phyloP scores from a whole-genome alignment of 116 monocot genomes.

The Papilionanthe hybrid region DNA sequence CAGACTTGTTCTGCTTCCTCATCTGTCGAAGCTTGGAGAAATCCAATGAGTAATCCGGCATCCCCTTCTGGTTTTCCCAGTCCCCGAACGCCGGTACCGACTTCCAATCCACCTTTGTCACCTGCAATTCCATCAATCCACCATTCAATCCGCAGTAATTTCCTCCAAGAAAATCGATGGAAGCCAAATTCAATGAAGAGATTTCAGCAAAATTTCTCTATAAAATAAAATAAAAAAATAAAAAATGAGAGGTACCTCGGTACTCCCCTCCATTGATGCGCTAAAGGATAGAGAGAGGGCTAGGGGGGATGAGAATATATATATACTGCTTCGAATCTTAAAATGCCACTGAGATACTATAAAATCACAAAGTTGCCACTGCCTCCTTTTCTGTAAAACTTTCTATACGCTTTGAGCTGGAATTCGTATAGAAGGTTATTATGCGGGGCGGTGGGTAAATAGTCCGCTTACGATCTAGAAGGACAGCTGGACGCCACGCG shows the following conservation, averaged over 20 bases:
- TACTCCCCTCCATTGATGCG: background rate
- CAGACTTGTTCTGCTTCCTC: slow-evolving; percentile 43
- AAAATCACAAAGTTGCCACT: background rate
- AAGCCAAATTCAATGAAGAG: background rate
- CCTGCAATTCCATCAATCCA: slow-evolving; percentile 1
- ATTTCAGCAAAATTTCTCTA: background rate
- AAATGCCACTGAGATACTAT: background rate
- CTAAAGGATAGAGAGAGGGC: background rate
- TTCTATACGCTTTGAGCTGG: background rate
- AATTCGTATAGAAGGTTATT: background rate
- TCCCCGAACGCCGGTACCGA: slow-evolving; percentile 58
- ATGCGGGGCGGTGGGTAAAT: background rate
- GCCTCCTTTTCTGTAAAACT: background rate
- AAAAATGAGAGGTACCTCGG: background rate
- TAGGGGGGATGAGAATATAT: background rate
- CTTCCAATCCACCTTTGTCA: slow-evolving; percentile 25
- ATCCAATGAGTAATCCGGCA: slow-evolving; percentile 53
- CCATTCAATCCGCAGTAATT: background rate
- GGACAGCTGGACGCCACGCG: slow-evolving; percentile 7
- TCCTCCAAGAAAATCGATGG: background rate
- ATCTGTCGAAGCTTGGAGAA: slow-evolving; percentile 51
- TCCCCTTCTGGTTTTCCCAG: slow-evolving; percentile 50
- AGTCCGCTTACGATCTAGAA: background rate
- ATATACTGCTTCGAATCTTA: background rate
- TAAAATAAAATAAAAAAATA: background rate